phyloP scores from a whole-genome alignment of 1,139 yeast species.

The Yamadazyma aaseri region DNA sequence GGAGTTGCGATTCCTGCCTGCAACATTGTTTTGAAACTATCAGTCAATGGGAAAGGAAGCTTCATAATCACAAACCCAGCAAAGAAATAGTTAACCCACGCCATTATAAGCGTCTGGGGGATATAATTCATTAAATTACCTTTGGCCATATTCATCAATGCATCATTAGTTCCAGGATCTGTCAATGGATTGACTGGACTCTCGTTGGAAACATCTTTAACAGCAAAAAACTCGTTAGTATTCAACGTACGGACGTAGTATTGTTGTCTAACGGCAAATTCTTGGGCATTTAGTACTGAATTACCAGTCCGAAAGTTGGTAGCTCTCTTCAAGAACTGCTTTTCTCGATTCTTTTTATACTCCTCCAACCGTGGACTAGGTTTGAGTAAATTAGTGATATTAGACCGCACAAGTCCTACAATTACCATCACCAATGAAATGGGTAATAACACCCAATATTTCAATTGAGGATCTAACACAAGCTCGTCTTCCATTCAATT shows the following conservation, averaged over 20 bases:
- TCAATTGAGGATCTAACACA: conserved; percentile 74
- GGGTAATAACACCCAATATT: conserved; percentile 90
- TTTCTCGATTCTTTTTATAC: conserved; percentile 58
- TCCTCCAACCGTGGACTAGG: conserved; percentile 58
- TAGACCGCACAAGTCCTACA: conserved; percentile 80
- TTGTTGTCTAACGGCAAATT: conserved; percentile 49
- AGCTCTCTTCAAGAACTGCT: conserved; percentile 59
- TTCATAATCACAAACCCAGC: conserved; percentile 83
- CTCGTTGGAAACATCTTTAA: conserved; percentile 42
- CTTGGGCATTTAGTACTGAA: conserved; percentile 41
- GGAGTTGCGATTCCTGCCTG: conserved; percentile 85
- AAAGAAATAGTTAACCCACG: conserved; percentile 93
- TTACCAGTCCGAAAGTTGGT: conserved; percentile 50
- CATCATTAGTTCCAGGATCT: conserved; percentile 72
- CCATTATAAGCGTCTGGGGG: conserved; percentile 93
- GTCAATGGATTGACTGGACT: conserved; percentile 60
- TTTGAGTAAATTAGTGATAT: conserved; percentile 58
- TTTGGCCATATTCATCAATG: conserved; percentile 77
- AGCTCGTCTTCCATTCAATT: conserved; percentile 23
- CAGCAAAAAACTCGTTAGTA: conserved; percentile 50
- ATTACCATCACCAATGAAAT: conserved; percentile 87
- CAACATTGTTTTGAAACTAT: conserved; percentile 86
- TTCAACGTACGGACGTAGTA: conserved; percentile 46
- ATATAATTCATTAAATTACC: conserved; percentile 79
- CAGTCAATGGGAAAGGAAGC: conserved; percentile 67